A percentile compares a stretch with the other conserved stretches of the same genome.
Conservation (phyloP, 2,329 filamentous ascomycete genomes). For the Geosmithia putterillii region DNA sequence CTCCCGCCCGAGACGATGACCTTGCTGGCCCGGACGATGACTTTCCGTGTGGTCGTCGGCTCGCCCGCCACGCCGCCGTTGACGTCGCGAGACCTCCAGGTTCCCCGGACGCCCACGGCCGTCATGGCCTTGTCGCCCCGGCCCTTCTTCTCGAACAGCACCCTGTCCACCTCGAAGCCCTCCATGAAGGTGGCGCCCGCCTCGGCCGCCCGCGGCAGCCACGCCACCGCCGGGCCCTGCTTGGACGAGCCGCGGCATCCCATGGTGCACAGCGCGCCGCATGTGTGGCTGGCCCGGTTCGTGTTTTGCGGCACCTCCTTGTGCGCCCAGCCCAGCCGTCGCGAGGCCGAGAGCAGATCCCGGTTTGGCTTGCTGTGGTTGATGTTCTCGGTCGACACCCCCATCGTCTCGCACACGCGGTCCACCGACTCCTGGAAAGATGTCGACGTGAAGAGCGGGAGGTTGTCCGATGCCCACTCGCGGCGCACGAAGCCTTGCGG, state of each 20-base stretch:
- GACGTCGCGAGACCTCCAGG: slow-evolving; percentile 44
- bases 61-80: background rate
- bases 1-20: slow-evolving; percentile 1
- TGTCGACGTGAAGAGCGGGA: slow-evolving; percentile 56
- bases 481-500: slow-evolving; percentile 59
- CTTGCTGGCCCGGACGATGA: background rate
- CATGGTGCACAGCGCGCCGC: slow-evolving; percentile 38
- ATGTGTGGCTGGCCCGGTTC: slow-evolving; percentile 52
- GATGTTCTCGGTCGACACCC: slow-evolving; percentile 48
- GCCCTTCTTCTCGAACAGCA: slow-evolving; percentile 43
- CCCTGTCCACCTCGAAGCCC: slow-evolving; percentile 53
- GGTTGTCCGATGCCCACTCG: slow-evolving; percentile 56
- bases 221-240: slow-evolving; percentile 60
- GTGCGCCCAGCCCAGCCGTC: slow-evolving; percentile 55
- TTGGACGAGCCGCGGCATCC: slow-evolving; percentile 54
- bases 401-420: slow-evolving; percentile 63
- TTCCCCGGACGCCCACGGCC: slow-evolving; percentile 55
- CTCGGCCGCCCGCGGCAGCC: slow-evolving; percentile 58
- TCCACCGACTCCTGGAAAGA: slow-evolving; percentile 63
- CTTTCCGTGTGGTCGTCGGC: background rate
- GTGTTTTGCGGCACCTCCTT: slow-evolving; percentile 64
- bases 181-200: slow-evolving; percentile 66
- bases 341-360: slow-evolving; percentile 55
- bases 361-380: slow-evolving; percentile 56
- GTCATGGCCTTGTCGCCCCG: slow-evolving; percentile 21